phyloP scores from a whole-genome alignment of 2,329 filamentous ascomycete genomes.

The Exophiala oligosperma region DNA sequence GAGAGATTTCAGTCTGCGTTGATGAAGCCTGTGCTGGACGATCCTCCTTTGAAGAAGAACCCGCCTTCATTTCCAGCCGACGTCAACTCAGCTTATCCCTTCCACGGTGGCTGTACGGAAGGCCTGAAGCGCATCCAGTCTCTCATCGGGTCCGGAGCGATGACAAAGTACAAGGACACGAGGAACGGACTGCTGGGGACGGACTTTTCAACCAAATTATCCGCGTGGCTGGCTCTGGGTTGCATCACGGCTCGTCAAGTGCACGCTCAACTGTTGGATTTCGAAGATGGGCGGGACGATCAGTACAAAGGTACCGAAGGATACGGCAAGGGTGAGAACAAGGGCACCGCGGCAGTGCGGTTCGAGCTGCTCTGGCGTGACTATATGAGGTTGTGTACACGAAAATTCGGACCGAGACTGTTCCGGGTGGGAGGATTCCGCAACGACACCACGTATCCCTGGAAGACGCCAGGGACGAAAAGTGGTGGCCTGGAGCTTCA shows the following conservation, averaged over 20 bases:
- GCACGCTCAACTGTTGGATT: slow-evolving; percentile 65
- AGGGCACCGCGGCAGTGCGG: slow-evolving; percentile 67
- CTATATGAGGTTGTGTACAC: slow-evolving; percentile 75
- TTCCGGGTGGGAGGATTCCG: slow-evolving; percentile 68
- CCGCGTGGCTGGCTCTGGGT: slow-evolving; percentile 70
- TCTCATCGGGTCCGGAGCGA: slow-evolving; percentile 61
- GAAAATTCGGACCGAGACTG: slow-evolving; percentile 66
- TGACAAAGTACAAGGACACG: slow-evolving; percentile 67
- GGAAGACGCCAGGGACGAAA: slow-evolving; percentile 43
- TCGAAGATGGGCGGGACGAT: slow-evolving; percentile 62
- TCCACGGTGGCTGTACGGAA: slow-evolving; percentile 65
- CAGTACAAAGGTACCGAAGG: slow-evolving; percentile 49
- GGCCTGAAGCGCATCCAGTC: slow-evolving; percentile 61
- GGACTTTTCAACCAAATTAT: slow-evolving; percentile 75
- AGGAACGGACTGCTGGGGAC: slow-evolving; percentile 69
- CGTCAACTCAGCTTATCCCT: slow-evolving; percentile 63
- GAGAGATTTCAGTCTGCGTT: slow-evolving; percentile 57
- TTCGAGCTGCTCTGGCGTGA: slow-evolving; percentile 78
- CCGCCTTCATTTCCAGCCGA: slow-evolving; percentile 54
- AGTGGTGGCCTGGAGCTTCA: slow-evolving; percentile 37
- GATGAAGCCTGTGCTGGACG: slow-evolving; percentile 56
- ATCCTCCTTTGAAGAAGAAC: slow-evolving; percentile 50
- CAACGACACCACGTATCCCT: slow-evolving; percentile 47
- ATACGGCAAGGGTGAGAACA: slow-evolving; percentile 70
- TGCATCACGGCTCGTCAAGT: slow-evolving; percentile 72